phyloP scores from a whole-genome alignment of 352 stramenopile genomes.

The Globisporangium rhizosaccharum region DNA sequence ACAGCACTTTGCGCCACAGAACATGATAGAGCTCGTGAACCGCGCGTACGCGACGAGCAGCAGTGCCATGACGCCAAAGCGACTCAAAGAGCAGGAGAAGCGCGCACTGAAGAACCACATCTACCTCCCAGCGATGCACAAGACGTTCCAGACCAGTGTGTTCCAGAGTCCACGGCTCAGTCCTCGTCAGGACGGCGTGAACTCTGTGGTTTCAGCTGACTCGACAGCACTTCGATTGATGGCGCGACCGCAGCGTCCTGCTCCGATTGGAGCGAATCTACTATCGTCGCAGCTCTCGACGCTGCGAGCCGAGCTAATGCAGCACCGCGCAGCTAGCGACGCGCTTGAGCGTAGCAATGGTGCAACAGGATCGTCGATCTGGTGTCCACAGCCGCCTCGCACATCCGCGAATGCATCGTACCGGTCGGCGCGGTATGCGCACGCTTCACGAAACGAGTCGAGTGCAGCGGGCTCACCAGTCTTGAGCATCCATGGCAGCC shows the following conservation, averaged over 20 bases:
- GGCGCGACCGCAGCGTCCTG: background rate
- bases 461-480: background rate
- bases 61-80: background rate
- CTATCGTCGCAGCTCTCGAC: slow-evolving; percentile 35
- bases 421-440: slow-evolving; percentile 1
- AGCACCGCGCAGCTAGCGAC: background rate
- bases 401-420: slow-evolving; percentile 3
- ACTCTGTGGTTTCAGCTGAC: background rate
- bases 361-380: background rate
- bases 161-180: slow-evolving; percentile 5
- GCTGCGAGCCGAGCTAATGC: slow-evolving; percentile 25
- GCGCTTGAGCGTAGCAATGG: background rate
- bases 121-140: slow-evolving; percentile 27
- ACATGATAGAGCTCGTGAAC: slow-evolving; percentile 13
- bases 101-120: slow-evolving; percentile 21
- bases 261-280: slow-evolving; percentile 23
- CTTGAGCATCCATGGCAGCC: background rate
- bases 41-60: slow-evolving; percentile 14
- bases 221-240: background rate
- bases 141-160: slow-evolving; percentile 8
- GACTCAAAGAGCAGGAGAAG: slow-evolving; percentile 13
- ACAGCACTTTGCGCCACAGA: slow-evolving; percentile 6
- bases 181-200: background rate
- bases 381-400: slow-evolving; percentile 14
- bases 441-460: background rate